A percentile compares a stretch with the other conserved stretches of the same genome.
phyloP scores from a whole-genome alignment of 176 grass and related monocot genomes.

The Pontederia crassipes region DNA sequence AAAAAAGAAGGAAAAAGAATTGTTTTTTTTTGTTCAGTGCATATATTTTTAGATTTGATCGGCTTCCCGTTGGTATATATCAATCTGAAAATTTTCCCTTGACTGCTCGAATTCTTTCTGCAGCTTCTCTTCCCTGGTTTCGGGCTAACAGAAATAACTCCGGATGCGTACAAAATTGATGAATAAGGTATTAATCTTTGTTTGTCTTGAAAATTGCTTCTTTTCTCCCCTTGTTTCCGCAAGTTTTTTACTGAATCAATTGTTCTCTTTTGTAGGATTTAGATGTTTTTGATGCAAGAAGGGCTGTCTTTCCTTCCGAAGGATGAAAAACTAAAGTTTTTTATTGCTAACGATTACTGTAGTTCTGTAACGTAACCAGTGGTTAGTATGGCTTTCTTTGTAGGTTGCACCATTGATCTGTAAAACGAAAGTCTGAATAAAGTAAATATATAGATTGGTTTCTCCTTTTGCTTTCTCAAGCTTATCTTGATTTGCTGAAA shows the following conservation, averaged over 20 bases:
- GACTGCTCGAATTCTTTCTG: slow-evolving; percentile 9
- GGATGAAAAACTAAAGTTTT: background rate
- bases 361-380: background rate
- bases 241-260: background rate
- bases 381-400: background rate
- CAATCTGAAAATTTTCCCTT: slow-evolving; percentile 3
- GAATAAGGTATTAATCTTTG: slow-evolving; percentile 14
- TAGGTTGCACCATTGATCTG: background rate
- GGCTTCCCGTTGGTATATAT: background rate
- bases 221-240: background rate
- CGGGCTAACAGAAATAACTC: slow-evolving; percentile 33
- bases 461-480: too few species aligned
- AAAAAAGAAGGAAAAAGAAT: background rate
- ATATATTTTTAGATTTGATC: background rate
- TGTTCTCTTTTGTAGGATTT: background rate
- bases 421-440: slow-evolving; percentile 1
- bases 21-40: background rate
- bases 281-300: background rate
- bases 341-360: background rate
- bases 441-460: background rate
- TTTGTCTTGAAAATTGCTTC: background rate
- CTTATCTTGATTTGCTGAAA: too few species aligned
- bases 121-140: slow-evolving; percentile 53
- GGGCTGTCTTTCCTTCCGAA: background rate
- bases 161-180: slow-evolving; percentile 38